Evolutionary conservation across 352 stramenopile genomes (phyloP).

Genomic region (Pythium plurisporium): DNA sequence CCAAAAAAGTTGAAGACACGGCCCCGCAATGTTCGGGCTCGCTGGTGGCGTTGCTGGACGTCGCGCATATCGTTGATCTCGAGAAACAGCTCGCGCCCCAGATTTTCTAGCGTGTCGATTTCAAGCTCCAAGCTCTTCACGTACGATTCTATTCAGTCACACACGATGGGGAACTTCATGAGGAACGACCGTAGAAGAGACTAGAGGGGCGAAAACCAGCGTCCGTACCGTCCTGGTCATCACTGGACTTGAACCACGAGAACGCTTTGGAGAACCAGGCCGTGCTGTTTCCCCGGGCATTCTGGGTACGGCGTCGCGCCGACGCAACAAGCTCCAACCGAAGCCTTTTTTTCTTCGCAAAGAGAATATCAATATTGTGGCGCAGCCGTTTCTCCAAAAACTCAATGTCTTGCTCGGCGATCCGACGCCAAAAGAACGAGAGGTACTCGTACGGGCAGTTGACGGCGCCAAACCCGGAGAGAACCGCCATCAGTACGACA

Average conservation of each 20-base stretch:
- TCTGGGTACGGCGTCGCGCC: conserved; percentile 23
- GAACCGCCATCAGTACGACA: conserved; percentile 77
- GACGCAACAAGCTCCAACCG: conserved; percentile 41
- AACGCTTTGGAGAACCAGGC: conserved; percentile 36
- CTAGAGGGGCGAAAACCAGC: neutral
- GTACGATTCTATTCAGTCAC: conserved; percentile 38
- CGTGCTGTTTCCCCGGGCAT: conserved; percentile 1
- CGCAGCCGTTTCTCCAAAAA: conserved; percentile 75
- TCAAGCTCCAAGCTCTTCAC: conserved; percentile 59
- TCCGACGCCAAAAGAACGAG: conserved; percentile 72
- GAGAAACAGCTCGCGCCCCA: conserved; percentile 74
- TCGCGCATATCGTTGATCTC: conserved; percentile 82
- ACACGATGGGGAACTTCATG: neutral
- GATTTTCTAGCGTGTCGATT: conserved; percentile 73
- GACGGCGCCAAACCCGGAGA: conserved; percentile 79
- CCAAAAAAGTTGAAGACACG: conserved; percentile 81
- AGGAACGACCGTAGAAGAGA: neutral
- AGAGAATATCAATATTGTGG: conserved; percentile 78
- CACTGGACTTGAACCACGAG: conserved; percentile 24
- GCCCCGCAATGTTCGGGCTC: conserved; percentile 58
- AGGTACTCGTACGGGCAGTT: conserved; percentile 86
- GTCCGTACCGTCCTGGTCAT: conserved; percentile 22
- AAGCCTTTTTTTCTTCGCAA: conserved; percentile 81
- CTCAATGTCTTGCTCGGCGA: conserved; percentile 78
- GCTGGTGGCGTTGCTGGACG: conserved; percentile 46